Evolutionary conservation across 805 yeast species (phyloP).

Genomic region (Lipomyces yamanashiensis): DNA sequence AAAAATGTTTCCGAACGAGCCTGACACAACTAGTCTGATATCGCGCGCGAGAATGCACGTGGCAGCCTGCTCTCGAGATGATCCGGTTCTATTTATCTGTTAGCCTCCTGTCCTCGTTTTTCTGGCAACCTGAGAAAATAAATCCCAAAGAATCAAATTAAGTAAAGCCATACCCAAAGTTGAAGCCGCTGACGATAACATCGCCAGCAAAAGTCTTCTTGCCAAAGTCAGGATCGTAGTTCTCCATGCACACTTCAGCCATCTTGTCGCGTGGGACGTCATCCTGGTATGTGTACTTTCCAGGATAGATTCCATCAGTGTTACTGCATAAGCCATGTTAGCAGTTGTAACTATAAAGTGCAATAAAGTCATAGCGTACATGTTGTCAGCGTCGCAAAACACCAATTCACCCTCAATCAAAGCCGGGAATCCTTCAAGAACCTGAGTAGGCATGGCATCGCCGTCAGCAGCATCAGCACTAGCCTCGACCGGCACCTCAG

Average conservation of each 20-base stretch:
- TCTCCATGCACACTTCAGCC: slow-evolving; percentile 99
- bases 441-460: slow-evolving; percentile 61
- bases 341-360: background rate
- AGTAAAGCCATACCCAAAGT: slow-evolving; percentile 63
- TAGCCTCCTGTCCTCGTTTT: background rate
- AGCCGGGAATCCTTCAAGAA: slow-evolving; percentile 89
- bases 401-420: slow-evolving; percentile 88
- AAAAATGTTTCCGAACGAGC: slow-evolving; percentile 96
- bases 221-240: slow-evolving; percentile 90
- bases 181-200: slow-evolving; percentile 87
- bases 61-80: slow-evolving; percentile 99
- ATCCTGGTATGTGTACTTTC: slow-evolving; percentile 98
- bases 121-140: background rate
- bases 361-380: slow-evolving; percentile 13
- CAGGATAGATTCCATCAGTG: slow-evolving; percentile 99
- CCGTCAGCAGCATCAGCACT: slow-evolving; percentile 44
- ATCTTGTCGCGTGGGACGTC: slow-evolving; percentile 91
- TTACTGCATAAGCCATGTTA: slow-evolving; percentile 52
- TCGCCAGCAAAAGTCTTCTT: slow-evolving; percentile 83
- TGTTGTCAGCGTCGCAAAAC: slow-evolving; percentile 88
- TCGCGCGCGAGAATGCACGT: slow-evolving; percentile 96
- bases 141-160: background rate
- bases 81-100: slow-evolving; percentile 65
- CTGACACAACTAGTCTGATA: slow-evolving; percentile 89
- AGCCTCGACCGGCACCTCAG: slow-evolving; percentile 46